Base-by-base conservation (phyloP, 2,329 filamentous ascomycete species). In the Fusarium verrucosum region DNA sequence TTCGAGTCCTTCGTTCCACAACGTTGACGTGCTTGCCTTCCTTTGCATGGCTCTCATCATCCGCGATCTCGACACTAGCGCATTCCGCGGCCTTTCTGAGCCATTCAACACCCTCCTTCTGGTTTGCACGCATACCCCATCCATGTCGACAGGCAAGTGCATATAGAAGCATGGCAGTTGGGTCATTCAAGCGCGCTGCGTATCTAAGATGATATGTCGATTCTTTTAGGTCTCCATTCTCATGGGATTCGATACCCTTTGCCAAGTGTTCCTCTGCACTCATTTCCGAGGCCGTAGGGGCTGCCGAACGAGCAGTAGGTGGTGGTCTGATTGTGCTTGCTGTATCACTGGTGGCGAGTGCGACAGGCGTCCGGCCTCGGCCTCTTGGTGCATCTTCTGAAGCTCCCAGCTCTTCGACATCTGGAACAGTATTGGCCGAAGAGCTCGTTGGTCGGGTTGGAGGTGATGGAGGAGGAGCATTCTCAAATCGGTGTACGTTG, bases 81-180 rank as follows among this genome's bases (percentile, higher is more conserved):
- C 85, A 89, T 72, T 97, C 92, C 10, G 95, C 93, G 5, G 95
- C 95, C 74, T 94, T 95, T 41, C 92, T 88, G 54, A 99, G 81
- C 95, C 95, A 99, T 70, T 90, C 86, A 1, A 98, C 91, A 9
- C 92, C 95, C 77, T 99, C 95, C 43, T 85, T 85, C 72, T 92
- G 92, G 75, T 97, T 97, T 9, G 92, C 87, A 10, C 94, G 89
- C 92, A 98, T 97, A 17, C 95, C 95, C 95, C 95, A 99, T 44
- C 95, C 95, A 74, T 99, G 95, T 45, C 95, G 87, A 74, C 94
- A 98, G 11, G 95, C 95, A 32, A 99, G 84, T 7, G 94, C 95
- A 76, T 97, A 99, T 28, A 98, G 83, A 13, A 99, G 86, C 95
- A 99, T 99, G 20, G 90, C 95, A 0, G 94, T 97, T 1, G 95